Evolutionary conservation across 768 basidiomycete genomes (phyloP), one percentile per base, ranked within the genome.

Genomic region (Tulasnella sp.): DNA sequence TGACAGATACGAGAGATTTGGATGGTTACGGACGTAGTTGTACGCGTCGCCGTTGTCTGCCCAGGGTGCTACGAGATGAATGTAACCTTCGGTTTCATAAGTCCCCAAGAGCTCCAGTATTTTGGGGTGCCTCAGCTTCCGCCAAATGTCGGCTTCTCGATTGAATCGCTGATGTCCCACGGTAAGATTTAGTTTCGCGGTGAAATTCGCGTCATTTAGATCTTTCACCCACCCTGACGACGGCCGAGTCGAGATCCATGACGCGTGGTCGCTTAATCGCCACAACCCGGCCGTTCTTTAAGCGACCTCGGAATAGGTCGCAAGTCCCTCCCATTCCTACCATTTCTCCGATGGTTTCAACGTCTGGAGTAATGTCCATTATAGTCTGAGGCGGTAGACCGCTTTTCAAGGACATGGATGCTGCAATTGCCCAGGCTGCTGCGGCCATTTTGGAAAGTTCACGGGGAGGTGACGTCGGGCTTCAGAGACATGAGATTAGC

Each of bases 61-160:
- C 75, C 75, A 77, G 2, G 75, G 75, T 16, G 75, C 37, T 3
- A 77, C 55, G 29, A 77, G 51, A 35, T 77, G 61, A 26, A 70
- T 37, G 39, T 29, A 39, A 10, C 57, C 61, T 26, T 39, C 75
- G 20, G 46, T 18, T 23, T 61, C 29, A 32, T 61, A 67, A 20
- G 37, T 42, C 9, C 75, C 75, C 16, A 77, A 40, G 46, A 77
- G 48, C 35, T 37, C 32, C 67, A 77, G 32, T 23, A 77, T 69
- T 20, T 77, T 77, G 20, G 75, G 75, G 20, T 77, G 75, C 61
- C 61, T 23, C 9, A 77, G 75, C 39, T 67, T 70, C 35, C 61
- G 37, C 75, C 75, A 77, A 32, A 70, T 75, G 51, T 74, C 78
- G 39, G 75, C 72, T 55, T 71, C 73, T 26, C 74, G 80, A 70